Evolutionary conservation across 192 early-diverging fungal genomes (phyloP).

Genomic region (Backusella circina): DNA sequence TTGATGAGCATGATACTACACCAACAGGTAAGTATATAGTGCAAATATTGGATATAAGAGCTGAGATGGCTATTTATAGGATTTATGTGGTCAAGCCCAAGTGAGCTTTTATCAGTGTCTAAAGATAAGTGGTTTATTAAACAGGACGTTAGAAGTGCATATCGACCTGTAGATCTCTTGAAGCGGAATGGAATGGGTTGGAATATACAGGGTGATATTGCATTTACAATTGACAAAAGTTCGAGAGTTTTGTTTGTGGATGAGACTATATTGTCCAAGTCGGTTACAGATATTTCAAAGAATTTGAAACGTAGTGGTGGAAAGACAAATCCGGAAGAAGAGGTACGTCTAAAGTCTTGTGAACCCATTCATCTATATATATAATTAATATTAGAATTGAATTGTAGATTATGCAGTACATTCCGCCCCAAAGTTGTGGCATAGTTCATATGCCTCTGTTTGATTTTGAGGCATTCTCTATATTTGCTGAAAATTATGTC

Average conservation of each 20-base stretch:
- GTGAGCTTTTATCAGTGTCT: conserved; percentile 65
- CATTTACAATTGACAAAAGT: conserved; percentile 55
- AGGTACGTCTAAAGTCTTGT: neutral
- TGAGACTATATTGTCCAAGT: conserved; percentile 25
- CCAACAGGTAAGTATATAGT: conserved; percentile 52
- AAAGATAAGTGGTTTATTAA: conserved; percentile 76
- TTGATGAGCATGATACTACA: conserved; percentile 67
- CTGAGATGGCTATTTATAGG: conserved; percentile 33
- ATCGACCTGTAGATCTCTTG: conserved; percentile 44
- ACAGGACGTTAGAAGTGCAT: conserved; percentile 48
- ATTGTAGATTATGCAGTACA: conserved; percentile 25
- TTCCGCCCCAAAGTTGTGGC: conserved; percentile 36
- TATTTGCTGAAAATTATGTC: conserved; percentile 65
- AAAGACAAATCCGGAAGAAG: conserved; percentile 4
- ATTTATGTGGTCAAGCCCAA: conserved; percentile 61
- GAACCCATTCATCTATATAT: neutral
- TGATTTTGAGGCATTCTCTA: conserved; percentile 61
- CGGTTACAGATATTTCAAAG: neutral
- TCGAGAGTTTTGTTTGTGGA: conserved; percentile 31
- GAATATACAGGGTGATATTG: conserved; percentile 65
- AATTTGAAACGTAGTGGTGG: neutral
- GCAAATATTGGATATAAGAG: neutral
- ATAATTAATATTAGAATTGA: neutral
- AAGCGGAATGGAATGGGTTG: conserved; percentile 52
- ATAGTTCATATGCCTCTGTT: conserved; percentile 51